Base-by-base conservation (phyloP, 2,329 filamentous ascomycete species). In the Parafenestella ontariensis region DNA sequence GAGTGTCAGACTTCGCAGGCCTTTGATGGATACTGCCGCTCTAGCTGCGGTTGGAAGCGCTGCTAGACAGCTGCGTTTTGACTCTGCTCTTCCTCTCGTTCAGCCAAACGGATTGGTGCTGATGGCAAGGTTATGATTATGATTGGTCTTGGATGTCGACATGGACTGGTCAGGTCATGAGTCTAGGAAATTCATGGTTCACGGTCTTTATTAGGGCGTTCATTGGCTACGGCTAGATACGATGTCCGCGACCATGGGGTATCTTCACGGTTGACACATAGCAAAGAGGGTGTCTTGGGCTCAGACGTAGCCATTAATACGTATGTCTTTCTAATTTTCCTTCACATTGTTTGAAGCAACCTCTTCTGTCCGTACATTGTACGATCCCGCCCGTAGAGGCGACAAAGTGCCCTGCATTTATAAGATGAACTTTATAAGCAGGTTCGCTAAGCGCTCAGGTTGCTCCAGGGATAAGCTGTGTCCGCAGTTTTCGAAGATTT, bases 71-170 rank as follows among this genome's bases (percentile, higher is more conserved):
- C 76, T 81, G 11, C 81, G 79, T 49, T 77, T 81, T 1, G 77
- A 72, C 46, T 81, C 81, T 61, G 79, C 80, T 1, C 59, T 82
- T 37, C 79, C 81, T 48, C 76, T 77, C 82, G 80, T 54, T 69
- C n/a, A n/a, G n/a, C 79, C 50, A 75, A 77, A 31, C 79, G 78
- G 56, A 54, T 64, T 31, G 48, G 21, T 20, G 9, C 7, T 31
- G 10, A 31, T 31, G 28, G 9, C 28, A 31, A 31, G 28, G 28
- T 8, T 13, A 11, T 31, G 11, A 13, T 11, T 31, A 8, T 6
- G 8, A 11, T 31, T 3, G 28, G 11, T 31, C 3, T 3, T 31
- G 28, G 7, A 11, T 3, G 10, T 31, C 8, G 28, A 31, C 9
- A 31, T 10, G 11, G 28, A 11, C 28, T 31, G 8, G 9, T 10